A percentile compares a stretch with the other conserved stretches of the same genome.
Conservation (phyloP, 257 asterid genomes). For the Lycium ferocissimum region DNA sequence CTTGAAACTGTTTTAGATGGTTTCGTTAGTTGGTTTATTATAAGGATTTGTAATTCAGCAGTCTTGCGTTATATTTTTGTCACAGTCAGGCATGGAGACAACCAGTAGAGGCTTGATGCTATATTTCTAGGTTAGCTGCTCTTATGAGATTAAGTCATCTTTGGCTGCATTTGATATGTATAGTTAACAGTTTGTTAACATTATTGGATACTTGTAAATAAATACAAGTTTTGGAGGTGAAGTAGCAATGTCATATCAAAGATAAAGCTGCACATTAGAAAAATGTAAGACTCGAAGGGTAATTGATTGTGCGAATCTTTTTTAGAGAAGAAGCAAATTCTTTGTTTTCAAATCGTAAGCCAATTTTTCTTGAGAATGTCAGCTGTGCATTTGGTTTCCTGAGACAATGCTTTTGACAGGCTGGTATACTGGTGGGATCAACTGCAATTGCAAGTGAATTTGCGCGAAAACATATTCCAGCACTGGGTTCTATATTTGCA, state of each 20-base stretch:
- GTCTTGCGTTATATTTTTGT: background rate
- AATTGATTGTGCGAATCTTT: no score
- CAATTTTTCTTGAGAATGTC: background rate
- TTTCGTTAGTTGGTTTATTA: background rate
- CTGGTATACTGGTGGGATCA: slow-evolving; percentile 35
- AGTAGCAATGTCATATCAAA: background rate
- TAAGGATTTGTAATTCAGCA: background rate
- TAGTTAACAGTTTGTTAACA: background rate
- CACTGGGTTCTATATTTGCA: slow-evolving; percentile 23
- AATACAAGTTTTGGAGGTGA: background rate
- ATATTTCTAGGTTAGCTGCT: background rate
- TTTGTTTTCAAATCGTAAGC: background rate
- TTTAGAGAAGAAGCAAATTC: background rate
- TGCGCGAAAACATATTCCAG: background rate
- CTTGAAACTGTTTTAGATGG: background rate
- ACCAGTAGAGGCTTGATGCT: background rate
- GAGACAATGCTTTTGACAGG: slow-evolving; percentile 26
- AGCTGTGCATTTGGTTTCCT: background rate
- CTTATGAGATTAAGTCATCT: background rate
- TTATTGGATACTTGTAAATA: background rate
- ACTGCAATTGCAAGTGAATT: background rate
- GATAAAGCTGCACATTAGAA: background rate
- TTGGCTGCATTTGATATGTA: background rate
- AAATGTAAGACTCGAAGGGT: background rate
- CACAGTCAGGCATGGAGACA: background rate